Evolutionary conservation across 2,329 filamentous ascomycete genomes (phyloP).

Genomic region (Aspergillus fischeri): DNA sequence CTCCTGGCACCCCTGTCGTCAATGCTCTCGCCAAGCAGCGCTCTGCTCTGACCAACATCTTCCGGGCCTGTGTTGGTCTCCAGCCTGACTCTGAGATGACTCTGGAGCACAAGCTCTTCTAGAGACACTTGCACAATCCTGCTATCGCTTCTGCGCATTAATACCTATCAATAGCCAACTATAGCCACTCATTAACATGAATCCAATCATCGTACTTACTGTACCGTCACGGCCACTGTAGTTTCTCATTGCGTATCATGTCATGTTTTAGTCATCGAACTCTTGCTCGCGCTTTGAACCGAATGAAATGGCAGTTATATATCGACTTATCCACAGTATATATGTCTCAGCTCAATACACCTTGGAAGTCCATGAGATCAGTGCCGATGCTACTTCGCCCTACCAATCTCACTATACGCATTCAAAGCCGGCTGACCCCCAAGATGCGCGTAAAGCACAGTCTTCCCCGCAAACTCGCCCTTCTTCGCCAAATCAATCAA

Average conservation of each 20-base stretch:
- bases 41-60: slow-evolving; percentile 91
- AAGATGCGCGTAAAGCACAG: slow-evolving; percentile 65
- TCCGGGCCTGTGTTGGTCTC: slow-evolving; percentile 93
- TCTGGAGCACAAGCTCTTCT: slow-evolving; percentile 96
- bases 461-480: slow-evolving; percentile 59
- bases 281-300: too few species aligned
- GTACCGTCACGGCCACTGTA: too few species aligned
- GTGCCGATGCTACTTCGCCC: slow-evolving; percentile 4
- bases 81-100: slow-evolving; percentile 99
- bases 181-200: slow-evolving; percentile 24
- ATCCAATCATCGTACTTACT: background rate
- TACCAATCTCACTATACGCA: slow-evolving; percentile 54
- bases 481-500: slow-evolving; percentile 65
- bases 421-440: slow-evolving; percentile 68
- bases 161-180: slow-evolving; percentile 18
- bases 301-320: too few species aligned
- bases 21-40: slow-evolving; percentile 97
- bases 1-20: slow-evolving; percentile 89
- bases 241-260: too few species aligned
- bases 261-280: too few species aligned
- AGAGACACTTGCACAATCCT: too few species aligned
- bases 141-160: too few species aligned
- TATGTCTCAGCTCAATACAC: too few species aligned
- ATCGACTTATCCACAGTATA: too few species aligned
- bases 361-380: too few species aligned